Base-by-base conservation (phyloP, 2,329 filamentous ascomycete genomes). In the Verruconis gallopava region DNA sequence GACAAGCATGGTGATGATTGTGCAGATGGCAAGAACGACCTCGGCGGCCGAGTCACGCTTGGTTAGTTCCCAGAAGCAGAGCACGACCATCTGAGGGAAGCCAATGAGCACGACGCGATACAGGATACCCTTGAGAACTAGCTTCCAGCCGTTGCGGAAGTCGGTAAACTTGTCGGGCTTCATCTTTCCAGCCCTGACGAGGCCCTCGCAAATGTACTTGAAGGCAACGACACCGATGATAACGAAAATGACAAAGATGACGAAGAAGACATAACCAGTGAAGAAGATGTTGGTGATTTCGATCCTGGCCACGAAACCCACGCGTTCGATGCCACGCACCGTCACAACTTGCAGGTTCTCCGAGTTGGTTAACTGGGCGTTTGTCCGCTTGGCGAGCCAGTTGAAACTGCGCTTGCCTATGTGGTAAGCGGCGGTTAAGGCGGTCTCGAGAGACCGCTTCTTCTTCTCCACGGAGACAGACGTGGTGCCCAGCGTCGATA, bases 1-100 rank as follows among this genome's bases (percentile, higher is more conserved):
- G 40, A 71, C 69, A 30, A 79, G 67, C 70, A 93, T 80, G 47
- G 82, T 81, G 52, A 94, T 66, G 58, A 95, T 75, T 69, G 93
- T 93, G 61, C 93, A 84, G 48, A 93, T 75, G 35, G 86, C 88
- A 19, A 95, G 69, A 30, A 93, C 81, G 37, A 95, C 75, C 57
- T 91, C 79, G 20, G 85, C 89, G 4, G 81, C 69, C 1, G 89
- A 95, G 61, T 96, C 88, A 48, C 75, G 73, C 53, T 79, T 72
- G 3, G 86, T 94, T 46, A 95, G 80, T 60, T 96, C 86, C 89
- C 89, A 95, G 50, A 95, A 72, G 60, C 84, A 93, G 42, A 95
- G 74, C 42, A 94, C 82, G 38, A 79, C 77, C 72, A 95, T 86
- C 57, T 93, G 84, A 15, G 89, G 85, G 65, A 86, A 94, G 48